Conservation (phyloP, 257 asterid genomes). For the Nicotiana attenuata region DNA sequence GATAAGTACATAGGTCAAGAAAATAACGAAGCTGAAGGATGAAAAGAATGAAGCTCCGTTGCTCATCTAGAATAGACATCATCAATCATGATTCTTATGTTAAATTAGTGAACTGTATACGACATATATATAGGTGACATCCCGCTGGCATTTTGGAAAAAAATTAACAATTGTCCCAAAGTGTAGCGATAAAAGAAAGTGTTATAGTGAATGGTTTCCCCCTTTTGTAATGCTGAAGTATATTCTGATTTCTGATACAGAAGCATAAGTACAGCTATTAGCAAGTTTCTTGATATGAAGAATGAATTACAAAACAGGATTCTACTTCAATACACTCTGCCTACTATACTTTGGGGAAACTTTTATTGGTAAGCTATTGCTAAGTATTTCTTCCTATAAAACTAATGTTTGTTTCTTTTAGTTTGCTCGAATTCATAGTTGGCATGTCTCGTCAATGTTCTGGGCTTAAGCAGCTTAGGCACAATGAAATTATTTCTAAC, state of each 20-base stretch:
- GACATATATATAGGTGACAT: neutral
- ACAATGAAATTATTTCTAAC: conserved; percentile 53
- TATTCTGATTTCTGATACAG: neutral
- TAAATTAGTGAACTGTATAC: neutral
- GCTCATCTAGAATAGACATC: neutral
- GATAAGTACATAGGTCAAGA: neutral
- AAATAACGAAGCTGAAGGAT: neutral
- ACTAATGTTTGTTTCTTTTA: neutral
- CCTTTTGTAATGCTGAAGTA: neutral
- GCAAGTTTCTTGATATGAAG: neutral
- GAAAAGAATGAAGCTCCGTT: neutral
- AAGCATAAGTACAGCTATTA: neutral
- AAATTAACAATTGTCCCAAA: neutral
- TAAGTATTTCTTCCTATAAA: neutral
- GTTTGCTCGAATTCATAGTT: conserved; percentile 46
- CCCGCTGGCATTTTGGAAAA: neutral
- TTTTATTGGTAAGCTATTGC: neutral
- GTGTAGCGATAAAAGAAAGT: neutral
- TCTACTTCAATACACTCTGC: neutral
- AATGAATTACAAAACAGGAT: neutral
- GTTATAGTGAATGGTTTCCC: neutral
- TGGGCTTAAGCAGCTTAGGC: conserved; percentile 54
- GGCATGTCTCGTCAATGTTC: conserved; percentile 58
- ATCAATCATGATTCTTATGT: neutral
- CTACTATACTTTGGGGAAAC: neutral